phyloP scores from a whole-genome alignment of 805 yeast genomes.

The Sporopachydermia lactativora region DNA sequence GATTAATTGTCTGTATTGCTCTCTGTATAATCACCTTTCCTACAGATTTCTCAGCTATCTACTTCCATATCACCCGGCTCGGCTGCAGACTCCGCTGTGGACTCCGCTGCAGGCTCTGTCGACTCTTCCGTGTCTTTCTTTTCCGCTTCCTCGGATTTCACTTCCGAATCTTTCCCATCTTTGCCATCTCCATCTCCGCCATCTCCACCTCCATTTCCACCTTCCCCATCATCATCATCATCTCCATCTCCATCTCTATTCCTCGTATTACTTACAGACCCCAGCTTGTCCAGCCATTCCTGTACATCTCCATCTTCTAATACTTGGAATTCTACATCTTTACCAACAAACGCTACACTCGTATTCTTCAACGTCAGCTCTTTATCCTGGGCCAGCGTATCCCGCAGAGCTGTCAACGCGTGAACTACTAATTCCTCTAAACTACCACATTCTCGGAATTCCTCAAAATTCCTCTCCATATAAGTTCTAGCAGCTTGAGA shows the following conservation, averaged over 20 bases:
- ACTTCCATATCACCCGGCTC: background rate
- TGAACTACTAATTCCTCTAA: conserved; percentile 68
- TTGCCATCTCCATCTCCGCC: conserved; percentile 10
- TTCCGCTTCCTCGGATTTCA: background rate
- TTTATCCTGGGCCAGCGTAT: conserved; percentile 87
- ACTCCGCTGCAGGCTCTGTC: conserved; percentile 14
- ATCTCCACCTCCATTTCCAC: conserved; percentile 17
- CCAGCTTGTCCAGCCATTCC: conserved; percentile 69
- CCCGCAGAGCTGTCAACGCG: conserved; percentile 85
- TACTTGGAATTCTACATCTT: conserved; percentile 55
- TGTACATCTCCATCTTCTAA: conserved; percentile 82
- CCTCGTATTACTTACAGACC: conserved; percentile 46
- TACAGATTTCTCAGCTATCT: background rate
- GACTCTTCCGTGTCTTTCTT: conserved; percentile 18
- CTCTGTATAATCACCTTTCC: no score
- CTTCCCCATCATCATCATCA: conserved; percentile 9
- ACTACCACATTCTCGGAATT: conserved; percentile 41
- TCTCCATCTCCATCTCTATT: conserved; percentile 21
- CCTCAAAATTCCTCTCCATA: conserved; percentile 71
- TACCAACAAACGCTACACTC: conserved; percentile 86
- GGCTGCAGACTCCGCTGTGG: conserved; percentile 2
- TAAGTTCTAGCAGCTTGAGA: conserved; percentile 98
- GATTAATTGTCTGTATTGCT: no score
- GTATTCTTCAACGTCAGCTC: conserved; percentile 77
- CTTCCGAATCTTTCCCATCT: conserved; percentile 6